These are phyloP conservation scores for Pyrenopolyporus hunteri DNA, from an alignment of 495 filamentous ascomycete species.

Conservation along the genomic window DNA sequence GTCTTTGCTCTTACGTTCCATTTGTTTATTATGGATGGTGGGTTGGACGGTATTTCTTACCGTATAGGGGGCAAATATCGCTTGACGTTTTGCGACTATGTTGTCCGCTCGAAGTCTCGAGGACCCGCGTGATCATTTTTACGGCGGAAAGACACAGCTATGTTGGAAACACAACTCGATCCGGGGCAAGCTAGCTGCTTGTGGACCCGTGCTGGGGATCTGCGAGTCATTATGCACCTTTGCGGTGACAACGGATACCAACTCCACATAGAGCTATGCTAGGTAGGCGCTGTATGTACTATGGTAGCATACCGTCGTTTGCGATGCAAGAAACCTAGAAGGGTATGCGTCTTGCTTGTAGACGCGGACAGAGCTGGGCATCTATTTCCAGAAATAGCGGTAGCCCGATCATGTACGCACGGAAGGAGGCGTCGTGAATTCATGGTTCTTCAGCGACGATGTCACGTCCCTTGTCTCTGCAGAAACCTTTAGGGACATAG, in stretches of 20 bases:
- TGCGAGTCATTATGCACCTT: slow-evolving; percentile 31
- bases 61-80: no score
- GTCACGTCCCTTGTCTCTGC: background rate
- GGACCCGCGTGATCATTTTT: background rate
- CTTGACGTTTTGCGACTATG: no score
- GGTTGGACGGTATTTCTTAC: background rate
- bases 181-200: background rate
- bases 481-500: background rate
- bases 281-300: slow-evolving; percentile 17
- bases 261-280: slow-evolving; percentile 22
- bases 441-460: background rate
- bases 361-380: slow-evolving; percentile 13
- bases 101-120: no score
- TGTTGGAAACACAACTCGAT: slow-evolving; percentile 6
- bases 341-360: slow-evolving; percentile 19
- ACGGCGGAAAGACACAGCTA: slow-evolving; percentile 4
- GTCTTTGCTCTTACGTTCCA: background rate
- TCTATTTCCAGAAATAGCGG: slow-evolving; percentile 1
- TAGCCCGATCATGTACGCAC: background rate
- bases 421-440: background rate
- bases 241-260: slow-evolving; percentile 4
- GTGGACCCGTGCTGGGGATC: slow-evolving; percentile 5
- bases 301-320: slow-evolving; percentile 14
- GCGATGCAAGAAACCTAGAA: no score
- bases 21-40: background rate